phyloP scores from a whole-genome alignment of 345 rosid species.

The Melastoma malabathricum region DNA sequence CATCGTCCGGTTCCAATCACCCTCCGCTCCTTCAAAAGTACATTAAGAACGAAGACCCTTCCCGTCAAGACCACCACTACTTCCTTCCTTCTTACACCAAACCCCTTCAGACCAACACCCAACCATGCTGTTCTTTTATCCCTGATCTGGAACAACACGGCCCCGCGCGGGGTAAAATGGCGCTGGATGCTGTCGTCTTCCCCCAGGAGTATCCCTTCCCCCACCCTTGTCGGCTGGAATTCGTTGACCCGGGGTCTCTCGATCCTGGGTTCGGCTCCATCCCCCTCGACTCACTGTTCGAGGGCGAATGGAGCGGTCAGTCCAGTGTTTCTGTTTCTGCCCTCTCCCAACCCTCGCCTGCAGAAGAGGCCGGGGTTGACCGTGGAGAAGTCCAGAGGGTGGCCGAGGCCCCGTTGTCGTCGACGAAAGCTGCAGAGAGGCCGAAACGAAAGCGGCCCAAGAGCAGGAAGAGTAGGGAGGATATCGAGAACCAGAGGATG shows the following conservation, averaged over 20 bases:
- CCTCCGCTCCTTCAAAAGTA: no score
- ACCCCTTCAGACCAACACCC: no score
- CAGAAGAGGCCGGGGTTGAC: background rate
- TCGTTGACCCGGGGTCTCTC: no score
- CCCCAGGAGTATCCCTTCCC: slow-evolving; percentile 25
- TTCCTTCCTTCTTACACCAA: no score
- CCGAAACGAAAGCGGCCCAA: slow-evolving; percentile 46
- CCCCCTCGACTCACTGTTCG: slow-evolving; percentile 12
- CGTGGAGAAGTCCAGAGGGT: slow-evolving; percentile 2
- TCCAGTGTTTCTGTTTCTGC: background rate
- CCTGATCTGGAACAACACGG: background rate
- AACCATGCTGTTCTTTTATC: no score
- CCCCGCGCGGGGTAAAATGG: slow-evolving; percentile 22
- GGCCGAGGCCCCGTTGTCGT: slow-evolving; percentile 8
- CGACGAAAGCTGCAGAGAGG: slow-evolving; percentile 11
- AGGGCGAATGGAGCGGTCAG: slow-evolving; percentile 7
- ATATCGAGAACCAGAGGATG: slow-evolving; percentile 76
- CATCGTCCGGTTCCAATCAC: no score
- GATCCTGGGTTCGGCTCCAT: no score
- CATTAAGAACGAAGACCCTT: no score
- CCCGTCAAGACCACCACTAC: no score
- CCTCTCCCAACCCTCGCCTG: no score
- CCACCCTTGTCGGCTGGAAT: no score
- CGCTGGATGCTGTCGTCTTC: slow-evolving; percentile 53
- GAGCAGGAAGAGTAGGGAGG: slow-evolving; percentile 55